Evolutionary conservation across 1,139 yeast species (phyloP).

Genomic region (Wickerhamomyces sp.): DNA sequence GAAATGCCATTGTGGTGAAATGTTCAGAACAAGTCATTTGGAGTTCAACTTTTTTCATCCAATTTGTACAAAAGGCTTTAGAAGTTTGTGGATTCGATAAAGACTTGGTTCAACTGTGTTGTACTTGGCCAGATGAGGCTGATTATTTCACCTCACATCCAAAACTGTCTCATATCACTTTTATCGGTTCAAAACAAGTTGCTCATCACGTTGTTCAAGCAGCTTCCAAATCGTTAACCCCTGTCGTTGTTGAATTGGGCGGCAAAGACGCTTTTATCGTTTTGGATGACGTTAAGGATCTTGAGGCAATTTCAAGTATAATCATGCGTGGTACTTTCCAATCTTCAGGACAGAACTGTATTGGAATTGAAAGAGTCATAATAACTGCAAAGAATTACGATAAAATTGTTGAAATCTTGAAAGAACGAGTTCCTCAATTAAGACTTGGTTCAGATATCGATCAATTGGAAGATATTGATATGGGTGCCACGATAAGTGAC

Average conservation of each 20-base stretch:
- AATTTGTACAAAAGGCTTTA: constrained; percentile 65
- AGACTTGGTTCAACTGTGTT: constrained; percentile 76
- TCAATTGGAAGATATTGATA: constrained; percentile 81
- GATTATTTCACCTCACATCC: constrained; percentile 82
- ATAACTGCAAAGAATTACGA: constrained; percentile 67
- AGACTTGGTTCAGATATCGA: constrained; percentile 90
- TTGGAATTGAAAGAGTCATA: constrained; percentile 91
- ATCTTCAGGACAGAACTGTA: constrained; percentile 96
- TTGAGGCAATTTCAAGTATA: constrained; percentile 65
- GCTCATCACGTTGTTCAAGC: constrained; percentile 82
- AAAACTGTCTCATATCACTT: constrained; percentile 79
- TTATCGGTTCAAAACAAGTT: constrained; percentile 91
- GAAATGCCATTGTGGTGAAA: constrained; percentile 85
- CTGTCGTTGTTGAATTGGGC: constrained; percentile 91
- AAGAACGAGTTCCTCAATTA: constrained; percentile 51
- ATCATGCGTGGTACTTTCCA: constrained; percentile 94
- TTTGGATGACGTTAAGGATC: constrained; percentile 61
- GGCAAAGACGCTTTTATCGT: constrained; percentile 92
- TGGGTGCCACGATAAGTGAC: constrained; percentile 92
- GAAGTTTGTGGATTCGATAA: constrained; percentile 71
- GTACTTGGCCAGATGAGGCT: constrained; percentile 79
- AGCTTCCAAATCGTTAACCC: constrained; percentile 80
- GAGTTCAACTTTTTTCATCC: constrained; percentile 79
- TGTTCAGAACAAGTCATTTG: constrained; percentile 95
- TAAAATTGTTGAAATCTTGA: constrained; percentile 48